Percentiles rank a stretch among this genome's conserved stretches.
These are phyloP conservation scores for Haematococcus lacustris DNA, from an alignment of 139 green algal species.

Conservation along the genomic window DNA sequence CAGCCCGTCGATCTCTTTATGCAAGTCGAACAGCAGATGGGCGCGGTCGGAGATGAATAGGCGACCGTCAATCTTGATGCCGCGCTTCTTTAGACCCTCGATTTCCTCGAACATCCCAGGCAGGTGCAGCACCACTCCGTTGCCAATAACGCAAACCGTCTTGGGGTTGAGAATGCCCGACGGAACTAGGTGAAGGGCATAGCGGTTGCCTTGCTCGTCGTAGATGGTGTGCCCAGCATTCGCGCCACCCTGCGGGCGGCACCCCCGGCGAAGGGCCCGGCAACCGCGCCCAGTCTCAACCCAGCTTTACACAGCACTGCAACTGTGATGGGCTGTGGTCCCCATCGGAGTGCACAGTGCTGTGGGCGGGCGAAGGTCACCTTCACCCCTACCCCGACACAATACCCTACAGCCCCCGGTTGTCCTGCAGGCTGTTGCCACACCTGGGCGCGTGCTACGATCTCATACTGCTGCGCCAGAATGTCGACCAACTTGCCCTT, in stretches of 20 bases:
- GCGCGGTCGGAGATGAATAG: conserved; percentile 81
- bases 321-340: no score
- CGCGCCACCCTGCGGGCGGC: conserved; percentile 80
- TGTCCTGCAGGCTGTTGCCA: no score
- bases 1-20: conserved; percentile 94
- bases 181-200: conserved; percentile 94
- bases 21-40: conserved; percentile 97
- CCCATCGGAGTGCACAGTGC: no score
- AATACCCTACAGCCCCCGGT: no score
- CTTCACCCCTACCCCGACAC: no score
- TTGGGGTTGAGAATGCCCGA: conserved; percentile 92
- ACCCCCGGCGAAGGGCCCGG: no score
- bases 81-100: conserved; percentile 41
- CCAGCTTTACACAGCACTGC: no score
- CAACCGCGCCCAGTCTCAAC: no score
- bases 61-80: conserved; percentile 42
- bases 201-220: conserved; percentile 89
- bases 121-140: conserved; percentile 95
- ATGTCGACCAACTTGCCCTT: conserved; percentile 99
- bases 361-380: no score
- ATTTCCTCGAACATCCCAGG: conserved; percentile 94
- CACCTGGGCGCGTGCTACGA: conserved; percentile 90
- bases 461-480: conserved; percentile 92
- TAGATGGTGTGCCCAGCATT: conserved; percentile 99
- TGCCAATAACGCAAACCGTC: conserved; percentile 89